Evolutionary conservation across 495 filamentous ascomycete species (phyloP), one percentile per base, ranked within the genome.

Genomic region (Lentithecium fluviatile): DNA sequence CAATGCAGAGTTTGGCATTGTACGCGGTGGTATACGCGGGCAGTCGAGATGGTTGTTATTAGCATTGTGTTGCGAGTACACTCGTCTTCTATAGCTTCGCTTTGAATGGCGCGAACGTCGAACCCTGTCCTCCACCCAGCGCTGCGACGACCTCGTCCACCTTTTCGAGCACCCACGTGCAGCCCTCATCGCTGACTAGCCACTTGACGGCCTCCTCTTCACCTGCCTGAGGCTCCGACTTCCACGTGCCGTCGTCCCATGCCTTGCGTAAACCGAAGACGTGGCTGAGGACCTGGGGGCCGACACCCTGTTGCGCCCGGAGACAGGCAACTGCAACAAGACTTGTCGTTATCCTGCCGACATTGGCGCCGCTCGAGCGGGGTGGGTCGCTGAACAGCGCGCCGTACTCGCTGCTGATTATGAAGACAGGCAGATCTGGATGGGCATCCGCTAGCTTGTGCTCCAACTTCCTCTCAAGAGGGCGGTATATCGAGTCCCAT

Each of bases 381-480:
- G 69, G 65, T 0, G 88, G 87, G 64, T 90, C 85, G 0, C 85
- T 78, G 36, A 92, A 78, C 13, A 91, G 62, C 15, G 82, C 82
- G 0, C 87, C 85, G 68, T 92, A 92, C 56, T 91, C 82, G 56
- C 76, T 76, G 46, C 83, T 78, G 32, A 91, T 74, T 61, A 92
- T 90, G 56, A 85, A 80, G n/a, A 90, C 86, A 0, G 88, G 88
- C 17, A 92, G 71, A 66, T 92, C 88, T 0, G 88, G 87, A 64
- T 92, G 88, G 12, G 85, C 81, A 24, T 80, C 77, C 0, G 82
- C 85, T 0, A 92, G 78, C 68, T 84, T 87, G 5, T 77, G 69
- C 50, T 82, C 80, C 2, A 92, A 78, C 71, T 89, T 90, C 7
- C 70, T 75, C 69, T 88, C 83, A 58, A 89, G 85, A 48, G 87